These are phyloP conservation scores for Lipomyces yamanashiensis DNA, from an alignment of 805 yeast genomes.

Conservation along the genomic window DNA sequence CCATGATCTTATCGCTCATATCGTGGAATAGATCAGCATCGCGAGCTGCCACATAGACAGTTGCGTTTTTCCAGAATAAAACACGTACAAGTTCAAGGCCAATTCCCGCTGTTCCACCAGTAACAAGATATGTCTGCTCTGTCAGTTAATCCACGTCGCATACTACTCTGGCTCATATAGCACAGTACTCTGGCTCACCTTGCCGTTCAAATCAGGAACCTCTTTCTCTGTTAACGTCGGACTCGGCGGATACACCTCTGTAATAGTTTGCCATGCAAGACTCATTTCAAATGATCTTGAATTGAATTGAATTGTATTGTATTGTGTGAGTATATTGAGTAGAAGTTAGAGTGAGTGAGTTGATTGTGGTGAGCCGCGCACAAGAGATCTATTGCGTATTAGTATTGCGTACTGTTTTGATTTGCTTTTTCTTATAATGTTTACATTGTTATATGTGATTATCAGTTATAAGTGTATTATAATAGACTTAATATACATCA, in stretches of 20 bases:
- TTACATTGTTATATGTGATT: too few species aligned
- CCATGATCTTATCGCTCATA: constrained; percentile 25
- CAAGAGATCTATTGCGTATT: too few species aligned
- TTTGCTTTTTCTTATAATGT: too few species aligned
- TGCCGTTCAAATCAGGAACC: constrained; percentile 29
- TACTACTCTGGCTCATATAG: too few species aligned
- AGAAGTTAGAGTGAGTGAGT: background rate
- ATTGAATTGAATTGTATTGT: background rate
- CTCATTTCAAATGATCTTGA: constrained; percentile 18
- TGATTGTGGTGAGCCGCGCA: background rate
- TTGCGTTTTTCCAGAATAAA: constrained; percentile 33
- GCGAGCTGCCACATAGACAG: constrained; percentile 32
- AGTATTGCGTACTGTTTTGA: too few species aligned
- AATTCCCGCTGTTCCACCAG: constrained; percentile 37
- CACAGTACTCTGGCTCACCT: constrained; percentile 6
- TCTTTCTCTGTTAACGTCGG: constrained; percentile 32
- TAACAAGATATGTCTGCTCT: constrained; percentile 22
- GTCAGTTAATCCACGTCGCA: too few species aligned
- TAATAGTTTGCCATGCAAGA: constrained; percentile 28
- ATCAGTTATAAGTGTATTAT: too few species aligned
- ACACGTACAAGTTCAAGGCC: constrained; percentile 32
- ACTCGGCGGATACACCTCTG: constrained; percentile 32
- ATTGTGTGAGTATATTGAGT: background rate
- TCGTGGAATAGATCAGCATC: constrained; percentile 16
- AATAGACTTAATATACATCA: too few species aligned